phyloP scores from a whole-genome alignment of 805 yeast species.

The Metschnikowia cubensis region DNA sequence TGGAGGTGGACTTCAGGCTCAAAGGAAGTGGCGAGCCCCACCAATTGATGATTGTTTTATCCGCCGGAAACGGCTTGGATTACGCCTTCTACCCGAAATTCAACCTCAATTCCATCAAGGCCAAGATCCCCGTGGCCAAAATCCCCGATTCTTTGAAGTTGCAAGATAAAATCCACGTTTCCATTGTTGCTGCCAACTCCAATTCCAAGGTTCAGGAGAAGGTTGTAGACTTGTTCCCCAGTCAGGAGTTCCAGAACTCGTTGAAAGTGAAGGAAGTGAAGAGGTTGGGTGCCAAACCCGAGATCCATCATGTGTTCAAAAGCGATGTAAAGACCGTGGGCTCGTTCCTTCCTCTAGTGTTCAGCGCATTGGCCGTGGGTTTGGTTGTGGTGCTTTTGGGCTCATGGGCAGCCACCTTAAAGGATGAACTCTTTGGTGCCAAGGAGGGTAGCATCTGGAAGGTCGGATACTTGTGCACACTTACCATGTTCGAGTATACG shows the following conservation, averaged over 20 bases:
- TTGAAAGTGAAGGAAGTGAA: conserved; percentile 23
- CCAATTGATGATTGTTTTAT: conserved; percentile 31
- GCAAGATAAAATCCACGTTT: conserved; percentile 28
- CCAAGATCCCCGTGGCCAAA: conserved; percentile 24
- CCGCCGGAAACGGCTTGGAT: conserved; percentile 29
- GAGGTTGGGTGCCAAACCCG: conserved; percentile 51
- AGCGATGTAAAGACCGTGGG: conserved; percentile 50
- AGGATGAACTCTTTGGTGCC: conserved; percentile 27
- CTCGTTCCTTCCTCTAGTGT: conserved; percentile 47
- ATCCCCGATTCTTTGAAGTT: conserved; percentile 36
- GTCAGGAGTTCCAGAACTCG: conserved; percentile 22
- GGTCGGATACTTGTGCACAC: conserved; percentile 43
- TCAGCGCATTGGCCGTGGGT: conserved; percentile 42
- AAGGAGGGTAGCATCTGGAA: conserved; percentile 26
- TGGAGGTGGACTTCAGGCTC: conserved; percentile 27
- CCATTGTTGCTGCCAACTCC: conserved; percentile 30
- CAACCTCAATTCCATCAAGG: conserved; percentile 18
- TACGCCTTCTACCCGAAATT: conserved; percentile 30
- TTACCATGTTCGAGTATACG: conserved; percentile 49
- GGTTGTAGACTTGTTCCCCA: conserved; percentile 31
- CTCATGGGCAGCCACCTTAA: conserved; percentile 35
- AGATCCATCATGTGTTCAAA: conserved; percentile 61
- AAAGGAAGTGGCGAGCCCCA: conserved; percentile 28
- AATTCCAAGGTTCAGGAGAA: conserved; percentile 13
- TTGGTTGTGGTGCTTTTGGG: conserved; percentile 42